phyloP scores from a whole-genome alignment of 768 basidiomycete genomes.

The Boletus patriciae region DNA sequence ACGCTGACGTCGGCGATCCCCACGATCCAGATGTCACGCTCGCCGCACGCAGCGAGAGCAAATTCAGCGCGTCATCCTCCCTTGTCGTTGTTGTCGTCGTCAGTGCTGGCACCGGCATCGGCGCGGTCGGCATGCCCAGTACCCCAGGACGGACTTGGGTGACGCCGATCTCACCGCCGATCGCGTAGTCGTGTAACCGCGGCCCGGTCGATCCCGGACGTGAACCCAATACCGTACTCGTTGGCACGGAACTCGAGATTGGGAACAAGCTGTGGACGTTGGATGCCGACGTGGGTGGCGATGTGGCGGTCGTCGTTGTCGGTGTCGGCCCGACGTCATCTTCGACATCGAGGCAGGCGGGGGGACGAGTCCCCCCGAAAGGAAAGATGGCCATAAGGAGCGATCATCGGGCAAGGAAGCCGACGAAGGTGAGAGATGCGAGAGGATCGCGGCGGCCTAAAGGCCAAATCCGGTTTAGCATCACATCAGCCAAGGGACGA shows the following conservation, averaged over 20 bases:
- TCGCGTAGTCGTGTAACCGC: slow-evolving; percentile 63
- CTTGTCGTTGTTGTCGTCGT: slow-evolving; percentile 1
- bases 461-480: slow-evolving; percentile 10
- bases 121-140: slow-evolving; percentile 37
- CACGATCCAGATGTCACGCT: slow-evolving; percentile 2
- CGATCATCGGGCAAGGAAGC: slow-evolving; percentile 90
- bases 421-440: slow-evolving; percentile 70
- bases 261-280: slow-evolving; percentile 22
- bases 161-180: slow-evolving; percentile 40
- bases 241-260: slow-evolving; percentile 57
- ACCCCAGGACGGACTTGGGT: slow-evolving; percentile 63
- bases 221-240: slow-evolving; percentile 8
- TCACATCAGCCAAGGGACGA: background rate
- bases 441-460: slow-evolving; percentile 94
- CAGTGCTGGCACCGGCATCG: slow-evolving; percentile 1
- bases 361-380: slow-evolving; percentile 69
- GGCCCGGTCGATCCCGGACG: slow-evolving; percentile 42
- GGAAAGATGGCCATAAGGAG: slow-evolving; percentile 85
- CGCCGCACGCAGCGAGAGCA: slow-evolving; percentile 22
- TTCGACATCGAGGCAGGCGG: slow-evolving; percentile 36
- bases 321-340: slow-evolving; percentile 18
- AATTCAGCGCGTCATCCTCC: slow-evolving; percentile 29
- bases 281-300: slow-evolving; percentile 8
- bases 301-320: background rate
- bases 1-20: slow-evolving; percentile 12